phyloP scores from a whole-genome alignment of 257 asterid species.

The Lycium barbarum region DNA sequence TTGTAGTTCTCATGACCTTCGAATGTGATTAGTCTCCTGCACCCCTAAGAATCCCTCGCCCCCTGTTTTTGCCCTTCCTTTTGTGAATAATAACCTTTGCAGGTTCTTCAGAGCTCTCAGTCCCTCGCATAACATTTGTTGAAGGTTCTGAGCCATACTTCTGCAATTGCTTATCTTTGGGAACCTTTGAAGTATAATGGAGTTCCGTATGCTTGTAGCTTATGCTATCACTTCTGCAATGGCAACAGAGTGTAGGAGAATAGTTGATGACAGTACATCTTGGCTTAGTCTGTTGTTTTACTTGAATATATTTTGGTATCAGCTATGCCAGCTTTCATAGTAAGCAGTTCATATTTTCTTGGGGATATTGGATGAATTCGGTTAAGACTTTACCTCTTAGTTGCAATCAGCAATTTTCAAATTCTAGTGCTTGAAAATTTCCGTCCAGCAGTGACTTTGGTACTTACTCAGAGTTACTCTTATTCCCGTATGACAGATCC shows the following conservation, averaged over 20 bases:
- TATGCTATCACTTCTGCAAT: background rate
- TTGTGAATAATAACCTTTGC: constrained; percentile 8
- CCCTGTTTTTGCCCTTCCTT: constrained; percentile 4
- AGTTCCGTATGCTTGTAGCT: background rate
- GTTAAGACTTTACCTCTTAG: background rate
- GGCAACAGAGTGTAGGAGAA: background rate
- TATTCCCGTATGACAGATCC: constrained; percentile 59
- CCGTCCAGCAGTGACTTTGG: background rate
- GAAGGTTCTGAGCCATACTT: constrained; percentile 16
- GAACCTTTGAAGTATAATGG: constrained; percentile 18
- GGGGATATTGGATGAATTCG: background rate
- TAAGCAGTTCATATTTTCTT: constrained; percentile 7
- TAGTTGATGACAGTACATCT: constrained; percentile 15
- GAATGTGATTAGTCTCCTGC: background rate
- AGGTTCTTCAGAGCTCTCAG: background rate
- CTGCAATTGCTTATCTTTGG: background rate
- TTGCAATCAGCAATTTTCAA: constrained; percentile 13
- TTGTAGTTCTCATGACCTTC: background rate
- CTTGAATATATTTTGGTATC: constrained; percentile 24
- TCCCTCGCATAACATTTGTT: background rate
- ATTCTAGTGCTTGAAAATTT: background rate
- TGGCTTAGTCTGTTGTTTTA: background rate
- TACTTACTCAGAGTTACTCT: background rate
- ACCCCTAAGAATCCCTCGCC: background rate
- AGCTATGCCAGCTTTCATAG: background rate